Evolutionary conservation across 768 basidiomycete genomes (phyloP).

Genomic region (Trametes gibbosa): DNA sequence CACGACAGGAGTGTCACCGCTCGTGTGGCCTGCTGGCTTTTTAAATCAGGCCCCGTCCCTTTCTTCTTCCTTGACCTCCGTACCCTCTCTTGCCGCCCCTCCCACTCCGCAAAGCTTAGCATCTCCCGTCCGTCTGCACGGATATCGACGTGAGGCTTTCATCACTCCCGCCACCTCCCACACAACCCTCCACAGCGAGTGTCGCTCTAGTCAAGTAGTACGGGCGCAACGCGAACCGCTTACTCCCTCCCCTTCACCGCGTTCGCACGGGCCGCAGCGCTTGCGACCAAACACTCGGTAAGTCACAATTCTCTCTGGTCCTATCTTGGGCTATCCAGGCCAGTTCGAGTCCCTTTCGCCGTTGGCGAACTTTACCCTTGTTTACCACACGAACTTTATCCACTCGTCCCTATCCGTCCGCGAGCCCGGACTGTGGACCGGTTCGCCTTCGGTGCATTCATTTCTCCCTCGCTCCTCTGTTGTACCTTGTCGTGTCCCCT

Average conservation of each 20-base stretch:
- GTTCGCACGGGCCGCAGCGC: conserved; percentile 19
- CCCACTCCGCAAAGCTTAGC: conserved; percentile 19
- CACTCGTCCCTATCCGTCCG: conserved; percentile 8
- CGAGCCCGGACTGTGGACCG: conserved; percentile 18
- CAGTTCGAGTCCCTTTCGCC: conserved; percentile 20
- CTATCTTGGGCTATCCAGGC: conserved; percentile 9
- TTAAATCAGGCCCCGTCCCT: conserved; percentile 21
- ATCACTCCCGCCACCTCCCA: conserved; percentile 18
- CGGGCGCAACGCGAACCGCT: conserved; percentile 17
- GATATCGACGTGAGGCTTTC: conserved; percentile 6
- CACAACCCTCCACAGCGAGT: conserved; percentile 20
- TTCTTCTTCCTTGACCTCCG: conserved; percentile 23
- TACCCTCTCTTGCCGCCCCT: conserved; percentile 16
- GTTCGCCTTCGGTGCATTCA: conserved; percentile 7
- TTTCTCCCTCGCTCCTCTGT: conserved; percentile 8
- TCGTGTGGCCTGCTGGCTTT: conserved; percentile 14
- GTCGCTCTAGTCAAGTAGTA: conserved; percentile 2
- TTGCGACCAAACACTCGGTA: conserved; percentile 19
- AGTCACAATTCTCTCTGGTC: conserved; percentile 8
- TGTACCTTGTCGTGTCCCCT: conserved; percentile 13
- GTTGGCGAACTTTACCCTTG: conserved; percentile 12
- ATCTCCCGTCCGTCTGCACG: conserved; percentile 1
- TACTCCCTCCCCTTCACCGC: conserved; percentile 23
- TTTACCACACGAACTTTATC: conserved; percentile 14
- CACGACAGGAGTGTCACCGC: conserved; percentile 17